Conservation (phyloP, 352 stramenopile species). For the Globisporangium middletonii region DNA sequence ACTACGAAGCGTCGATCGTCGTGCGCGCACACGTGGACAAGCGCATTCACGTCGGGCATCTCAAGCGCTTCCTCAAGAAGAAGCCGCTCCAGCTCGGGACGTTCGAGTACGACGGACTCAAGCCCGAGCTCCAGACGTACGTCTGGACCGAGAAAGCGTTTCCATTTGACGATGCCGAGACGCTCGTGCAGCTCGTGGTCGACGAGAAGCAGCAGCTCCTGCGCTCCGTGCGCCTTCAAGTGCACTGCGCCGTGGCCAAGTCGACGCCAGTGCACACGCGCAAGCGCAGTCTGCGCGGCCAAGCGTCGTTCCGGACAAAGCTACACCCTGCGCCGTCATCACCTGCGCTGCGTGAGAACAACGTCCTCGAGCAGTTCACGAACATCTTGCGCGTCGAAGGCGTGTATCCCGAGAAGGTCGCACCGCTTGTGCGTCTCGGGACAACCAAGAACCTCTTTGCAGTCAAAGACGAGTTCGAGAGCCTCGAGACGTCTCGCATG, state of each 20-base stretch:
- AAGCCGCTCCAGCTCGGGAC: constrained; percentile 24
- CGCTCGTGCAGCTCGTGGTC: constrained; percentile 77
- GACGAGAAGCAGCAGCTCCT: constrained; percentile 57
- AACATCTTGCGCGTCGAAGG: constrained; percentile 42
- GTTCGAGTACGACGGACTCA: constrained; percentile 34
- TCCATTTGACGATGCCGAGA: constrained; percentile 76
- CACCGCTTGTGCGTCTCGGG: constrained; percentile 48
- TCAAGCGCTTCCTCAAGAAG: constrained; percentile 37
- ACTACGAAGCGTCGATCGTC: constrained; percentile 84
- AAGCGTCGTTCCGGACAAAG: constrained; percentile 26
- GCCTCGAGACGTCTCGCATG: constrained; percentile 11
- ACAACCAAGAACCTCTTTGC: constrained; percentile 46
- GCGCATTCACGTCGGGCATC: constrained; percentile 38
- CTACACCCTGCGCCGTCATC: constrained; percentile 42
- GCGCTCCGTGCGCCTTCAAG: constrained; percentile 56
- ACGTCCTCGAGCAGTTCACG: constrained; percentile 58
- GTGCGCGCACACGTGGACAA: constrained; percentile 79
- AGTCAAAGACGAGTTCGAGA: constrained; percentile 19
- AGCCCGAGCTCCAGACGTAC: constrained; percentile 65
- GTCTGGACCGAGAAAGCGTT: constrained; percentile 82
- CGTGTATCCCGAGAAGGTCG: constrained; percentile 51
- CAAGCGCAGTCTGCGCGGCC: constrained; percentile 18
- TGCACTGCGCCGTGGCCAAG: constrained; percentile 46
- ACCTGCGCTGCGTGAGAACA: constrained; percentile 44
- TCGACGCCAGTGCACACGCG: constrained; percentile 35